Base-by-base conservation (phyloP, 169 alveolate genomes). In the Plasmodium ovale region DNA sequence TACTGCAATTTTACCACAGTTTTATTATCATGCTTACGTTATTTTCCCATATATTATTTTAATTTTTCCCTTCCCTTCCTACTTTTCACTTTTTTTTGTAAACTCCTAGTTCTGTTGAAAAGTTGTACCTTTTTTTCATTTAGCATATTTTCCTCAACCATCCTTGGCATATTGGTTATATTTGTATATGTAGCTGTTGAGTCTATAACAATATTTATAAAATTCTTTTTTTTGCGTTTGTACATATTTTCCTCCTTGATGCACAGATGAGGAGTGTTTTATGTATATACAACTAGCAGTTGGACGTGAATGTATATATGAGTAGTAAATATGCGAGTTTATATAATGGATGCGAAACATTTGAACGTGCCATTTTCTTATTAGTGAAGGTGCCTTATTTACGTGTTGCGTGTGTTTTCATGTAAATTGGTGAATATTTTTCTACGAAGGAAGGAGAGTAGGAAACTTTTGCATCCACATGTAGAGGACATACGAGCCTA, bases 221-320 rank as follows among this genome's bases (percentile, higher is more conserved):
- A n/a, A 54, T 19, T 54, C 7, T 16, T 12, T 7, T 54, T 29
- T 6, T 39, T 21, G 54, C 39, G 21, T 7, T 21, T 51, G n/a
- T 51, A 14, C 60, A 51, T 51, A n/a, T 51, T 51, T 65, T 65
- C 33, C 54, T 65, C 35, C 23, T 31, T 65, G 73, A 65, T 65
- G n/a, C 10, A 65, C 73, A 65, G 73, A 65, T 35, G 73, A 35
- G 35, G 73, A 54, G 73, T 31, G 35, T n/a, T n/a, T n/a, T n/a
- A n/a, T n/a, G n/a, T n/a, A n/a, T n/a, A n/a, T n/a, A n/a, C n/a
- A n/a, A n/a, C n/a, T n/a, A n/a, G n/a, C n/a, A n/a, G n/a, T n/a
- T n/a, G 16, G n/a, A 31, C 23, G 23, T 65, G 42, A 31, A 49
- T 2, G 16, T 44, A 19, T 42, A 21, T 23, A 65, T 25, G 10